Conservation (phyloP, 2,329 filamentous ascomycete genomes). For the Colletotrichum sp. region DNA sequence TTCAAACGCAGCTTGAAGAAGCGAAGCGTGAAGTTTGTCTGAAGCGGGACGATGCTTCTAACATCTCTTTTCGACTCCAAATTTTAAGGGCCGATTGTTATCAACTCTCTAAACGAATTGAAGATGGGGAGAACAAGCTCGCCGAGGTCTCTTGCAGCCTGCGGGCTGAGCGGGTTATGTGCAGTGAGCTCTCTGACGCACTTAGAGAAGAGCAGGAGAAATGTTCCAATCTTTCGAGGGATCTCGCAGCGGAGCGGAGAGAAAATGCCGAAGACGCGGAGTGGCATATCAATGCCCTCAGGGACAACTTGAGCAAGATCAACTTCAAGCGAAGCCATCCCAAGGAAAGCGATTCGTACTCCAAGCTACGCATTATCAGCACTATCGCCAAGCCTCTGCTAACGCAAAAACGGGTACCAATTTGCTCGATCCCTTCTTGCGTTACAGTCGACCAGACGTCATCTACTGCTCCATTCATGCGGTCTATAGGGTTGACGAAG, state of each 20-base stretch:
- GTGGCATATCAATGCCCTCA: rapidly evolving
- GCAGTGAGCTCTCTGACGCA: background rate
- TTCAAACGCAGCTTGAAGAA: too few species aligned
- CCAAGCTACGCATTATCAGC: rapidly evolving
- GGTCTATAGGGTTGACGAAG: background rate
- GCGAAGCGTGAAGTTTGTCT: rapidly evolving
- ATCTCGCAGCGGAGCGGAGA: background rate
- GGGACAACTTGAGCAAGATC: background rate
- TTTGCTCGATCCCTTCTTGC: background rate
- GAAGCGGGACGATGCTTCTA: too few species aligned
- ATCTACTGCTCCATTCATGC: background rate
- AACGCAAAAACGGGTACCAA: rapidly evolving
- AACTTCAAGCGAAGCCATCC: background rate
- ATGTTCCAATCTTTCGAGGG: rapidly evolving
- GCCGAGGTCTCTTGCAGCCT: background rate
- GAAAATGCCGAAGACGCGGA: background rate
- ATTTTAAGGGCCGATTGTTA: rapidly evolving
- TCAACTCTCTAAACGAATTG: too few species aligned
- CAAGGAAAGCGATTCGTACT: background rate
- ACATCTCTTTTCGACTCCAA: rapidly evolving
- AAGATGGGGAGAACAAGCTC: rapidly evolving
- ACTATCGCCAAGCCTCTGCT: background rate
- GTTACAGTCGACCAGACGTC: rapidly evolving
- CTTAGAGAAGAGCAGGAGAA: background rate
- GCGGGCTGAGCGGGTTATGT: background rate